Evolutionary conservation across 2,329 filamentous ascomycete genomes (phyloP).

Genomic region (Bipolaris gigantea): DNA sequence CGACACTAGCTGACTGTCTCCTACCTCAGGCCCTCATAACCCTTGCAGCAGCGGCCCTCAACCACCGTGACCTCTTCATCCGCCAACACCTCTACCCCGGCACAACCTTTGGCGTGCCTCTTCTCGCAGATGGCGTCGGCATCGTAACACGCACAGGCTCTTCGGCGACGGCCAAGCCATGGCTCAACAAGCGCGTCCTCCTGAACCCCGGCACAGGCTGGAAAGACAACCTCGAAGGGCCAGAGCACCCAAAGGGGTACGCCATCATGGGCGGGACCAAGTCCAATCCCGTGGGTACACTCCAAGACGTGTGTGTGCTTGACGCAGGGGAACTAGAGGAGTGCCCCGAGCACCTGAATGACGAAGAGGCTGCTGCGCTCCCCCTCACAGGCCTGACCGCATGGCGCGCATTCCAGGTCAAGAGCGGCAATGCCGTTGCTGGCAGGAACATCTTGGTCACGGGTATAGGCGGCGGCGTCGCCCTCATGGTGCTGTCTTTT

Average conservation of each 20-base stretch:
- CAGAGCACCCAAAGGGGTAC: constrained; percentile 65
- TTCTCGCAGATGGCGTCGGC: constrained; percentile 83
- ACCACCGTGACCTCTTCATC: constrained; percentile 94
- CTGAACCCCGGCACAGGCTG: constrained; percentile 79
- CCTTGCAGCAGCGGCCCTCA: constrained; percentile 79
- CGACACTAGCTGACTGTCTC: constrained; percentile 41
- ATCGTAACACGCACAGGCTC: constrained; percentile 67
- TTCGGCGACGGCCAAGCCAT: constrained; percentile 55
- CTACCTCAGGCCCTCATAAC: constrained; percentile 68
- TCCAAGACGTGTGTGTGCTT: constrained; percentile 72
- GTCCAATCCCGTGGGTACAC: constrained; percentile 66
- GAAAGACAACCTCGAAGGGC: constrained; percentile 70
- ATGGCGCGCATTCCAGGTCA: constrained; percentile 83
- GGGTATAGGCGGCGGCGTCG: constrained; percentile 91
- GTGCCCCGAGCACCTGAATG: constrained; percentile 70
- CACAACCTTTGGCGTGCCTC: constrained; percentile 74
- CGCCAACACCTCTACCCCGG: constrained; percentile 89
- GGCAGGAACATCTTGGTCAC: constrained; percentile 82
- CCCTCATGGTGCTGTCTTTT: constrained; percentile 79
- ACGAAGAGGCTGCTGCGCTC: constrained; percentile 78
- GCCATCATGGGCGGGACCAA: constrained; percentile 71
- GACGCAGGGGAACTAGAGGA: constrained; percentile 73
- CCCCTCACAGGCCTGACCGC: constrained; percentile 84
- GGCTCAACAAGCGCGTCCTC: constrained; percentile 71
- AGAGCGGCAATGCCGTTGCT: constrained; percentile 64